phyloP scores from a whole-genome alignment of 768 basidiomycete genomes.

The Boletus coccyginus region DNA sequence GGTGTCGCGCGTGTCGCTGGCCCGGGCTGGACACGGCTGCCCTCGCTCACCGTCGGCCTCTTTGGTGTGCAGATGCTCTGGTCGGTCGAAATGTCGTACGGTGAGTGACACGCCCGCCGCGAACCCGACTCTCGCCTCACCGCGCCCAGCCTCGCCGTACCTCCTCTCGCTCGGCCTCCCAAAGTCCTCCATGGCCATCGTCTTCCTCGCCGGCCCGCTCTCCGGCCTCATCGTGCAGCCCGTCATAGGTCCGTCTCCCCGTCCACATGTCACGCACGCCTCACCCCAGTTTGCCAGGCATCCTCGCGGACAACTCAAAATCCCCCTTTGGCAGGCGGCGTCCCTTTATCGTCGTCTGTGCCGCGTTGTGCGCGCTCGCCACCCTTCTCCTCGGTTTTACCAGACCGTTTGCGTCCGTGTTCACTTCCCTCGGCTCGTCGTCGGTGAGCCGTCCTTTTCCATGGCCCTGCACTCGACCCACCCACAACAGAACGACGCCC shows the following conservation, averaged over 20 bases:
- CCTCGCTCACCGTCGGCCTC: conserved; percentile 72
- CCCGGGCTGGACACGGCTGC: conserved; percentile 64
- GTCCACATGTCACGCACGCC: not conserved
- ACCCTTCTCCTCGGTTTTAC: conserved; percentile 87
- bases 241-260: conserved; percentile 60
- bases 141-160: conserved; percentile 70
- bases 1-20: conserved; percentile 63
- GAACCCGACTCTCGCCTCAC: not conserved
- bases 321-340: conserved; percentile 82
- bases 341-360: conserved; percentile 79
- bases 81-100: conserved; percentile 95
- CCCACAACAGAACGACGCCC: conserved; percentile 47
- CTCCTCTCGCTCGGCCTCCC: conserved; percentile 84
- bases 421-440: conserved; percentile 34
- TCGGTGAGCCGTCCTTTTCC: conserved; percentile 28
- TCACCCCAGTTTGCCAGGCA: conserved; percentile 30
- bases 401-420: conserved; percentile 55
- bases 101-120: conserved; percentile 21
- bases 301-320: conserved; percentile 81
- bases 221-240: conserved; percentile 92
- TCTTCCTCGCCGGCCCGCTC: conserved; percentile 89
- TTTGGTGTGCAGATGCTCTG: conserved; percentile 88
- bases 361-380: conserved; percentile 61
- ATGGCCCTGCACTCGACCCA: not conserved
- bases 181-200: conserved; percentile 84